Evolutionary conservation across 768 basidiomycete genomes (phyloP), one percentile per base, ranked within the genome.

Genomic region (Tulasnella sp.): DNA sequence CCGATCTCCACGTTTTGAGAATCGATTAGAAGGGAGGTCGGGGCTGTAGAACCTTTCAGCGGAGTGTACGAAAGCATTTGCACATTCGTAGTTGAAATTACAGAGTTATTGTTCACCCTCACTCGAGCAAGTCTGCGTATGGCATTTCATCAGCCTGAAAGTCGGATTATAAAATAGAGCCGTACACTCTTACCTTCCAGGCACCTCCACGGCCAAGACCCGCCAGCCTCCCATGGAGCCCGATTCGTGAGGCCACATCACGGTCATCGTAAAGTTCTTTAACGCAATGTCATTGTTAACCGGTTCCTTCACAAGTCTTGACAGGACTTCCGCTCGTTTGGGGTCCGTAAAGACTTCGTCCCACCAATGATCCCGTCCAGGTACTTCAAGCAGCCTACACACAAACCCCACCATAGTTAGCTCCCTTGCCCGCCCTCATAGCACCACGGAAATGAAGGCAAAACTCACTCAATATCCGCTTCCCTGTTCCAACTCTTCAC

Each of bases 401-500:
- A 19, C 6, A 54, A 19, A 54, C 3, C 12, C 22, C n/a, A 54
- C 19, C 22, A 2, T 45, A 2, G 7, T 15, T 36, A 31, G 25
- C 31, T 75, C 40, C 72, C 36, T 75, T 2, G 22, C 40, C 12
- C 5, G n/a, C n/a, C n/a, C n/a, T n/a, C 40, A 42, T 42, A n/a
- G 11, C 11, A 42, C 40, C 1, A 12, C 40, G 3, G 5, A 67
- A n/a, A 25, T 22, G 58, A 42, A 52, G 49, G 69, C 15, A 19
- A 12, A 2, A 81, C 88, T 36, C 76, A 91, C 91, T 82, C 86
- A 29, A 87, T 84, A 75, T 91, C 86, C 19, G 86, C 85, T 8
- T 85, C 80, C 0, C 85, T 81, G 71, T 86, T 84, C 89, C 89
- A 91, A 2, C 88, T 84, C 77, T 87, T 86, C 37, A 96, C 78